Conservation (phyloP, 2,329 filamentous ascomycete species). For the Cryphonectria japonica region DNA sequence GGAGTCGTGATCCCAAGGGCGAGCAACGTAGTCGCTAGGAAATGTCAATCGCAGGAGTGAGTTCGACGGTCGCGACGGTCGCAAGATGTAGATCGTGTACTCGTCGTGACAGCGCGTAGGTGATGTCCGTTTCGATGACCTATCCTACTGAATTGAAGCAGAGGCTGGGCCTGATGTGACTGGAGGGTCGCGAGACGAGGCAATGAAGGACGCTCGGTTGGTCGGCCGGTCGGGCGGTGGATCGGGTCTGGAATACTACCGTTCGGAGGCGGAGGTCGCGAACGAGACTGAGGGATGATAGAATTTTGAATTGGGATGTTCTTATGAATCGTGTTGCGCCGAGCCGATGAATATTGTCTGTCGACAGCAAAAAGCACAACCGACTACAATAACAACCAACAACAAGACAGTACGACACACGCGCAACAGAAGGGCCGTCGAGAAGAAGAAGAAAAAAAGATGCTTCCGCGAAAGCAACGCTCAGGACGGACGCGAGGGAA, state of each 20-base stretch:
- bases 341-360: slow-evolving; percentile 9
- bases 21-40: slow-evolving; percentile 15
- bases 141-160: slow-evolving; percentile 2
- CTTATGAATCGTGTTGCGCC: slow-evolving; percentile 8
- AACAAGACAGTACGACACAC: slow-evolving; percentile 17
- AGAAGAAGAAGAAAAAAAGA: slow-evolving; percentile 19
- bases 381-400: slow-evolving; percentile 15
- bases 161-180: slow-evolving; percentile 4
- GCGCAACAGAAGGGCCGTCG: slow-evolving; percentile 16
- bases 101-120: slow-evolving; percentile 21
- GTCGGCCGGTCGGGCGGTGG: slow-evolving; percentile 6
- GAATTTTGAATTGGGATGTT: slow-evolving; percentile 7
- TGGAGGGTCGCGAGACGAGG: slow-evolving; percentile 7
- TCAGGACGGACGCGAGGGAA: slow-evolving; percentile 24
- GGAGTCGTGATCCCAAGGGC: slow-evolving; percentile 13
- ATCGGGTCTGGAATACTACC: not conserved
- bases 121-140: not conserved
- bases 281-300: slow-evolving; percentile 5
- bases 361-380: slow-evolving; percentile 22
- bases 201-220: slow-evolving; percentile 15
- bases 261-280: not conserved
- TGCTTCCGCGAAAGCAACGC: slow-evolving; percentile 29
- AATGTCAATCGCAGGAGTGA: slow-evolving; percentile 20
- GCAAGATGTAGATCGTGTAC: slow-evolving; percentile 17
- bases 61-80: slow-evolving; percentile 8